A percentile compares a stretch with the other conserved stretches of the same genome.
These are phyloP conservation scores for Verticillium albo-atrum DNA, from an alignment of 2,329 filamentous ascomycete species.

Conservation along the genomic window DNA sequence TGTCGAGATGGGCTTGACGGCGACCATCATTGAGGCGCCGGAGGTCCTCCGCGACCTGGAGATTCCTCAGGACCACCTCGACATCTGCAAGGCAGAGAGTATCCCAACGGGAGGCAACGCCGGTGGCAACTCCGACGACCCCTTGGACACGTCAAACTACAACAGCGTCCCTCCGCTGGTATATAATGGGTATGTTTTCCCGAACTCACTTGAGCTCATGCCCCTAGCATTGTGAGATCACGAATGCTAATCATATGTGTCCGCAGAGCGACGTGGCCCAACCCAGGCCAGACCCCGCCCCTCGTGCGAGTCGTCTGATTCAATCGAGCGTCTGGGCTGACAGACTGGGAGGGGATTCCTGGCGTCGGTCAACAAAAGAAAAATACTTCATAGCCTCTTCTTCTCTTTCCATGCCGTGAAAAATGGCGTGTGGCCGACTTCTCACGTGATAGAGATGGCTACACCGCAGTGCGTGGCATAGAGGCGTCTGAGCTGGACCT, in stretches of 20 bases:
- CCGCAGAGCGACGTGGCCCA: background rate
- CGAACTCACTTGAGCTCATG: background rate
- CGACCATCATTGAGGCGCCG: conserved; percentile 52
- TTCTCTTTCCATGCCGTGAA: too few relatives aligned
- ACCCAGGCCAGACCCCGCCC: background rate
- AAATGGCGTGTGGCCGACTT: too few relatives aligned
- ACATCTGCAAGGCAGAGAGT: conserved; percentile 36
- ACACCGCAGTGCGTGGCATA: too few relatives aligned
- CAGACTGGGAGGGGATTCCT: background rate
- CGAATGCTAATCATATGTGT: background rate
- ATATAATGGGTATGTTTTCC: conserved; percentile 42
- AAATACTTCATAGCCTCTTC: too few relatives aligned
- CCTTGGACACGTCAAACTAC: conserved; percentile 48
- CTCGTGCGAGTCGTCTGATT: background rate
- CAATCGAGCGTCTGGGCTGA: too few relatives aligned
- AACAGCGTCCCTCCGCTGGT: conserved; percentile 44
- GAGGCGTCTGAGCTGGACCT: background rate
- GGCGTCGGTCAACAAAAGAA: too few relatives aligned
- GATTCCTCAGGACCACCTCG: conserved; percentile 56
- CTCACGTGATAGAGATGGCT: too few relatives aligned
- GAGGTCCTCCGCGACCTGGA: conserved; percentile 48
- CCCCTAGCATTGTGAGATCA: background rate
- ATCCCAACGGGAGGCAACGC: conserved; percentile 59
- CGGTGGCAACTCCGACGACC: conserved; percentile 56
- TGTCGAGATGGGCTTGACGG: conserved; percentile 52